Base-by-base conservation (phyloP, 2,329 filamentous ascomycete species). In the Bipolaris zeicola region DNA sequence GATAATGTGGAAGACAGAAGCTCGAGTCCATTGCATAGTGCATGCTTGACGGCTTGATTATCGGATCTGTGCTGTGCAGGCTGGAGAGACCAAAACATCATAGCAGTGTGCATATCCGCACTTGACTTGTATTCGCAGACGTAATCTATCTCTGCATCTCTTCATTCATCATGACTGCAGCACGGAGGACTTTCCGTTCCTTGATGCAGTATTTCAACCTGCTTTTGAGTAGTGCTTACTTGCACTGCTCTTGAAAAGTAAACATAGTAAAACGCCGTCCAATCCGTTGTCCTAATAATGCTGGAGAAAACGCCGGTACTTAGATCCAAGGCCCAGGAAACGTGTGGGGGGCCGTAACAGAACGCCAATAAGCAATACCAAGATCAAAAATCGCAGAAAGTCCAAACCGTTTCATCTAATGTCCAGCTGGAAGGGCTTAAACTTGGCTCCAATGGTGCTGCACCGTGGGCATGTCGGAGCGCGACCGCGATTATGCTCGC, bases 341-440 rank as follows among this genome's bases (percentile, higher is more conserved):
- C 45, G 52, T 49, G 49, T 41, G 16, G 39, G 39, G 46, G 37
- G 37, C 36, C 38, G 24, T 41, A 5, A 41, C 20, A 37, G 47
- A 67, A 64, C 57, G 60, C 61, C 63, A 46, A 38, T 51, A 47
- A 48, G 56, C 58, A 46, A 56, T 33, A 38, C 22, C 41, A 56
- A 61, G 26, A 41, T 28, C 16, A 52, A 56, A 56, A 56, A 55
- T 50, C 13, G 44, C 42, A 45, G 37, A 39, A 44, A 22, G 43
- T 31, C 8, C 36, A 44, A 48, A 37, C n/a, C 33, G 31, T 24
- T 43, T 86, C 79, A 91, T 81, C 89, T 82, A 61, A 95, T 89
- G 71, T 94, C 90, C 72, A 95, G 81, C 77, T 93, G 89, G 76
- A 95, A 93, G 39, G 89, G 89, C 78, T 94, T 94, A 78, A 92